phyloP scores from a whole-genome alignment of 768 basidiomycete genomes.

The Kwoniella sp. region DNA sequence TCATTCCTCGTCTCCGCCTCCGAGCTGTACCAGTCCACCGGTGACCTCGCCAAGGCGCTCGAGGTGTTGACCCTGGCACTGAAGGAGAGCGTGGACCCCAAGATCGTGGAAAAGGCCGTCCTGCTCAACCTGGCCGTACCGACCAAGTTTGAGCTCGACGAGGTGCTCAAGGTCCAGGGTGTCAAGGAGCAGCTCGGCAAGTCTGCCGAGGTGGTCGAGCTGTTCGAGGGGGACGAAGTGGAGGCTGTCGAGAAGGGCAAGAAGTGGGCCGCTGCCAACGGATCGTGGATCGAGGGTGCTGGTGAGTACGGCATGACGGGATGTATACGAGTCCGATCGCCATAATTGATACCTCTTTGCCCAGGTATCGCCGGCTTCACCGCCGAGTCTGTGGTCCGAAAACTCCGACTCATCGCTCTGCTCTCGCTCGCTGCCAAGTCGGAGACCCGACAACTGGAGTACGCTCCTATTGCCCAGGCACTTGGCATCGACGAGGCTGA shows the following conservation, averaged over 20 bases:
- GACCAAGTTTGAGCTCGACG: slow-evolving; percentile 36
- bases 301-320: slow-evolving; percentile 42
- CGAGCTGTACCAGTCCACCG: slow-evolving; percentile 32
- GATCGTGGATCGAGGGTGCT: slow-evolving; percentile 28
- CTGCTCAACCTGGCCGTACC: slow-evolving; percentile 30
- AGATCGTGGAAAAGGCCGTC: slow-evolving; percentile 34
- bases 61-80: slow-evolving; percentile 37
- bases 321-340: not conserved
- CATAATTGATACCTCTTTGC: not conserved
- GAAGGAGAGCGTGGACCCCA: slow-evolving; percentile 8
- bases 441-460: slow-evolving; percentile 28
- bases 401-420: slow-evolving; percentile 44
- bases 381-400: slow-evolving; percentile 34
- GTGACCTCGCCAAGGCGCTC: slow-evolving; percentile 25
- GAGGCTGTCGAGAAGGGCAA: slow-evolving; percentile 33
- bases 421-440: slow-evolving; percentile 30
- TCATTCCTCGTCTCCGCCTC: slow-evolving; percentile 36
- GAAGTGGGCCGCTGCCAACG: slow-evolving; percentile 36
- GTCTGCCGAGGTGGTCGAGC: slow-evolving; percentile 31
- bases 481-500: slow-evolving; percentile 36
- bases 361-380: slow-evolving; percentile 31
- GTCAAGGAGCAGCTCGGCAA: slow-evolving; percentile 30
- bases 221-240: slow-evolving; percentile 42
- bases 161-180: slow-evolving; percentile 26
- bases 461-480: slow-evolving; percentile 35